Percentiles rank a stretch among this genome's conserved stretches.
Evolutionary conservation across 2,329 filamentous ascomycete genomes (phyloP).

Genomic region (Neofusicoccum parvum): DNA sequence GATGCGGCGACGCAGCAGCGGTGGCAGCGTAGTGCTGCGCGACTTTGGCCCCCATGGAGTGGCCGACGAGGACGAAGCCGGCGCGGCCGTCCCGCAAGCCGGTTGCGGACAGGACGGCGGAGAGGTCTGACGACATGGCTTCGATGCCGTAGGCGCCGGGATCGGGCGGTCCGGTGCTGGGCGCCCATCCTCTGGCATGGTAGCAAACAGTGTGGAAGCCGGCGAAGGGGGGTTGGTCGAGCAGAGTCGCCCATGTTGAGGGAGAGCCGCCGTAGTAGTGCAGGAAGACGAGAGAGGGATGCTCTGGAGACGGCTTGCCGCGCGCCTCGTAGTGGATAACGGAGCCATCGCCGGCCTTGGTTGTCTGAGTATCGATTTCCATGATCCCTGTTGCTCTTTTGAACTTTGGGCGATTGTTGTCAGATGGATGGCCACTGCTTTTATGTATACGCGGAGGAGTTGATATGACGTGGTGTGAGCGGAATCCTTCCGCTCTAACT

Average conservation of each 20-base stretch:
- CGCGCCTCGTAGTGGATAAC: neutral
- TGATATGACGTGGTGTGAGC: neutral
- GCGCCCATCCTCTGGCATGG: constrained; percentile 43
- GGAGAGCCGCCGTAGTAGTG: constrained; percentile 46
- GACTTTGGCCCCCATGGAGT: constrained; percentile 47
- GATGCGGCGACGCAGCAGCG: neutral
- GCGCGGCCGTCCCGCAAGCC: constrained; percentile 2
- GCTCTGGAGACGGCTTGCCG: neutral
- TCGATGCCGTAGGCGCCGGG: constrained; percentile 34
- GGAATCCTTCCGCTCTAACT: neutral
- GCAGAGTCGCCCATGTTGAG: constrained; percentile 28
- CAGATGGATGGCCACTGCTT: neutral
- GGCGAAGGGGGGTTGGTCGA: constrained; percentile 25
- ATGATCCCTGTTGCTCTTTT: neutral
- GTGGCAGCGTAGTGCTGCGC: constrained; percentile 30
- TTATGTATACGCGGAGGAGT: neutral
- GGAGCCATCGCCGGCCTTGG: neutral
- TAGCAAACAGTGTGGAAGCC: constrained; percentile 26
- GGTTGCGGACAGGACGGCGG: constrained; percentile 27
- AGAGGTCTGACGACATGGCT: constrained; percentile 27
- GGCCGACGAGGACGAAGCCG: constrained; percentile 38
- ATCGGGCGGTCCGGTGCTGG: constrained; percentile 34
- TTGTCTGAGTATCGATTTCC: neutral
- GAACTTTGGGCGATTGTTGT: neutral
- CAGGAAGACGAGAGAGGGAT: constrained; percentile 33